These are phyloP conservation scores for Yamadazyma olivae DNA, from an alignment of 805 yeast species.

Conservation along the genomic window DNA sequence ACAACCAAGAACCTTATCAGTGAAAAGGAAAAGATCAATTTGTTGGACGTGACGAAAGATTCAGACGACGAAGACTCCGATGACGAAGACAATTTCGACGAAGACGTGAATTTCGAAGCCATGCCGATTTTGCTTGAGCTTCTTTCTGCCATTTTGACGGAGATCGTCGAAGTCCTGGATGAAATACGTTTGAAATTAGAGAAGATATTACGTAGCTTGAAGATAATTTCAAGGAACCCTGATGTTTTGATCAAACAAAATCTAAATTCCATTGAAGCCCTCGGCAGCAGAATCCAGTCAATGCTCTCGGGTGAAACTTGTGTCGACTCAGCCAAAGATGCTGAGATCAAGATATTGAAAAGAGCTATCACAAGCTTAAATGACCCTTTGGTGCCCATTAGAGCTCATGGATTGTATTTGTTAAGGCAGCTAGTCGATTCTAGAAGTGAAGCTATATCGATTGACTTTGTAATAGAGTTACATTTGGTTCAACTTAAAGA, in stretches of 20 bases:
- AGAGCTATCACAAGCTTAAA: conserved; percentile 65
- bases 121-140: conserved; percentile 32
- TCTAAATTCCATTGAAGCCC: conserved; percentile 19
- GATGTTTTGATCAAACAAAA: conserved; percentile 7
- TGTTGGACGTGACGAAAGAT: conserved; percentile 3
- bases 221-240: conserved; percentile 11
- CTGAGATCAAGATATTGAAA: conserved; percentile 42
- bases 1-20: conserved; percentile 4
- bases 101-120: conserved; percentile 13
- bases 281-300: conserved; percentile 25
- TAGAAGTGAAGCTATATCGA: conserved; percentile 48
- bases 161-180: conserved; percentile 25
- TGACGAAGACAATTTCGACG: conserved; percentile 25
- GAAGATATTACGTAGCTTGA: conserved; percentile 25
- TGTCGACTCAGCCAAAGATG: conserved; percentile 17
- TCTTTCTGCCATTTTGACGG: conserved; percentile 34
- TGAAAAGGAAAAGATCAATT: background rate
- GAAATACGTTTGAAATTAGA: conserved; percentile 20
- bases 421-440: conserved; percentile 53
- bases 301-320: conserved; percentile 27
- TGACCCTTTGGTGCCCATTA: conserved; percentile 78
- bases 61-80: conserved; percentile 22
- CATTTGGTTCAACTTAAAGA: conserved; percentile 67
- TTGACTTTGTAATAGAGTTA: conserved; percentile 55
- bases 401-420: conserved; percentile 79